phyloP scores from a whole-genome alignment of 352 stramenopile species.

The Globisporangium splendens region DNA sequence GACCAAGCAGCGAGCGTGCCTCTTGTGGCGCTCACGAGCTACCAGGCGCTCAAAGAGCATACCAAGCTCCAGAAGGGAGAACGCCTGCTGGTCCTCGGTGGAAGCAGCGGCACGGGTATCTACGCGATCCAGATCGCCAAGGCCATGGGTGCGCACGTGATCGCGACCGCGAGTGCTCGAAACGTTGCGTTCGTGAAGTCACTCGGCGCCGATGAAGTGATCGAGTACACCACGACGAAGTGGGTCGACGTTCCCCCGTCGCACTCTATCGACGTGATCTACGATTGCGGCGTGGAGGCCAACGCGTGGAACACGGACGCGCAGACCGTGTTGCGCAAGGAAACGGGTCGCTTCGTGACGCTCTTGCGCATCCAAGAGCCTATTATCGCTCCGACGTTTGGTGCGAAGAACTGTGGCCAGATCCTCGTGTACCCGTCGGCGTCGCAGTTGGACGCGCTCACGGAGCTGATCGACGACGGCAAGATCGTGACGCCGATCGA shows the following conservation, averaged over 20 bases:
- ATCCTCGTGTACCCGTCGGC: slow-evolving; percentile 1
- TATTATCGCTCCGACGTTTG: slow-evolving; percentile 35
- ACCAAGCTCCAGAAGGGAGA: slow-evolving; percentile 20
- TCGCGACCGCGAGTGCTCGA: slow-evolving; percentile 14
- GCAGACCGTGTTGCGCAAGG: slow-evolving; percentile 26
- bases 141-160: slow-evolving; percentile 14
- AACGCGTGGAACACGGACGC: slow-evolving; percentile 26
- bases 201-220: slow-evolving; percentile 40
- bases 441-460: not conserved
- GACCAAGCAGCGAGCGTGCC: slow-evolving; percentile 20
- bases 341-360: slow-evolving; percentile 28
- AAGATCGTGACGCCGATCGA: slow-evolving; percentile 1
- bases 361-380: slow-evolving; percentile 20
- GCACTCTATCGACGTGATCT: slow-evolving; percentile 29
- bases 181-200: slow-evolving; percentile 39
- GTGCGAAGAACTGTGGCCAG: slow-evolving; percentile 16
- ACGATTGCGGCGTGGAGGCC: slow-evolving; percentile 26
- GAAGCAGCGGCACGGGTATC: slow-evolving; percentile 14
- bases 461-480: not conserved
- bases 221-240: slow-evolving; percentile 56
- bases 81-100: slow-evolving; percentile 26
- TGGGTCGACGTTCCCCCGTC: slow-evolving; percentile 23
- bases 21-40: slow-evolving; percentile 19
- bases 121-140: slow-evolving; percentile 29
- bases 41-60: slow-evolving; percentile 18